Evolutionary conservation across 31 red algal species (phyloP).

Genomic region (Pterothamnion heteromorphum): DNA sequence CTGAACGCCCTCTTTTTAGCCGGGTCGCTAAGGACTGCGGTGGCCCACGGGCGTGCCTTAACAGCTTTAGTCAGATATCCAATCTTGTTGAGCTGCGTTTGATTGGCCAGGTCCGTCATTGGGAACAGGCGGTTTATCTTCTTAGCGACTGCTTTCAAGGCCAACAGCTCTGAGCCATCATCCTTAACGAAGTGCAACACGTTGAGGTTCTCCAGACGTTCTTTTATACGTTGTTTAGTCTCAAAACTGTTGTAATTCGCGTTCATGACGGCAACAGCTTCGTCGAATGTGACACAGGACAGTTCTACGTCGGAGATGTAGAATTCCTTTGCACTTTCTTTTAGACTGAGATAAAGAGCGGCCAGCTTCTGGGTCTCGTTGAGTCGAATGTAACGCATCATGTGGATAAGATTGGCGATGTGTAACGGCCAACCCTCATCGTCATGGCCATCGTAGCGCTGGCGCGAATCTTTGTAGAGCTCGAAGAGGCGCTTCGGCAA

Average conservation of each 20-base stretch:
- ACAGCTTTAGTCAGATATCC: too few species aligned
- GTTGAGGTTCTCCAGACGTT: neutral
- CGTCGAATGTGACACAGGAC: neutral
- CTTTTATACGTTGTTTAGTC: neutral
- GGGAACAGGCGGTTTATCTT: neutral
- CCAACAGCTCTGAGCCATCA: neutral
- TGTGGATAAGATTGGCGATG: too few species aligned
- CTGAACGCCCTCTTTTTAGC: too few species aligned
- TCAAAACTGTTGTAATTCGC: neutral
- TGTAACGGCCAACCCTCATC: too few species aligned
- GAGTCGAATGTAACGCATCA: too few species aligned
- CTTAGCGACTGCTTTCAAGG: neutral
- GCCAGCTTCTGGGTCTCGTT: too few species aligned
- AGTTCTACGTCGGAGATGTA: neutral
- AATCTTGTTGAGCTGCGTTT: neutral
- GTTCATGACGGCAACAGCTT: neutral
- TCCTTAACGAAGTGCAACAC: neutral
- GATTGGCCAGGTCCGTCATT: neutral
- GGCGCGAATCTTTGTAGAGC: too few species aligned
- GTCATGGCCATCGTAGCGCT: too few species aligned
- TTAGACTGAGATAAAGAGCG: too few species aligned
- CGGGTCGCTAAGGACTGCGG: too few species aligned
- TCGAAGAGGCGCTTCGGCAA: too few species aligned
- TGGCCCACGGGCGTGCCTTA: too few species aligned
- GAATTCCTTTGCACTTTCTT: neutral